These are phyloP conservation scores for Dentipellis sp. DNA, from an alignment of 768 basidiomycete species.

Conservation along the genomic window DNA sequence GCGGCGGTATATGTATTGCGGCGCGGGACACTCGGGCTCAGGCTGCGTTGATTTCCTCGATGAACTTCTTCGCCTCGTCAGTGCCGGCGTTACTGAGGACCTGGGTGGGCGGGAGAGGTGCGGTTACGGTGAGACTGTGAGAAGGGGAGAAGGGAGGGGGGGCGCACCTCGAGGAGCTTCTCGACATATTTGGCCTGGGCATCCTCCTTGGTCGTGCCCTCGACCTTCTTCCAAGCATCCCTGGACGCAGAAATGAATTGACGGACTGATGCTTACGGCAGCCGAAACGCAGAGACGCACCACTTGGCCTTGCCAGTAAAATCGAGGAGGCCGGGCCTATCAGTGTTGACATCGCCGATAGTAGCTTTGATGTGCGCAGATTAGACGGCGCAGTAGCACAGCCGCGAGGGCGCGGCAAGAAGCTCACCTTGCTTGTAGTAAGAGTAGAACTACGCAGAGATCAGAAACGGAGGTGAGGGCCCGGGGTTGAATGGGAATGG, in stretches of 20 bases:
- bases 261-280: not conserved
- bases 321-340: constrained; percentile 69
- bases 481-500: constrained; percentile 1
- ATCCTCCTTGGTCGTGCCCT: constrained; percentile 67
- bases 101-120: constrained; percentile 24
- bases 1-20: not conserved
- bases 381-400: constrained; percentile 8
- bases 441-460: constrained; percentile 69
- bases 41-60: constrained; percentile 53
- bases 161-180: constrained; percentile 56
- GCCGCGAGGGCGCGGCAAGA: not conserved
- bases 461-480: constrained; percentile 2
- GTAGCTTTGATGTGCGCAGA: constrained; percentile 39
- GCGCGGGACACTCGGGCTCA: not conserved
- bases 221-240: constrained; percentile 77
- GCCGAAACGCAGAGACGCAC: constrained; percentile 30
- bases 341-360: constrained; percentile 59
- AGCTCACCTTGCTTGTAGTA: constrained; percentile 84
- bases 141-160: not conserved
- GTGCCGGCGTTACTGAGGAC: constrained; percentile 44
- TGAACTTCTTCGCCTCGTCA: constrained; percentile 43
- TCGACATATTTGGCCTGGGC: constrained; percentile 69
- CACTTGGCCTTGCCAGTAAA: constrained; percentile 89
- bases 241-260: constrained; percentile 27
- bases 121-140: not conserved